Evolutionary conservation across 2,329 filamentous ascomycete species (phyloP).

Genomic region (Xylogone sp.): DNA sequence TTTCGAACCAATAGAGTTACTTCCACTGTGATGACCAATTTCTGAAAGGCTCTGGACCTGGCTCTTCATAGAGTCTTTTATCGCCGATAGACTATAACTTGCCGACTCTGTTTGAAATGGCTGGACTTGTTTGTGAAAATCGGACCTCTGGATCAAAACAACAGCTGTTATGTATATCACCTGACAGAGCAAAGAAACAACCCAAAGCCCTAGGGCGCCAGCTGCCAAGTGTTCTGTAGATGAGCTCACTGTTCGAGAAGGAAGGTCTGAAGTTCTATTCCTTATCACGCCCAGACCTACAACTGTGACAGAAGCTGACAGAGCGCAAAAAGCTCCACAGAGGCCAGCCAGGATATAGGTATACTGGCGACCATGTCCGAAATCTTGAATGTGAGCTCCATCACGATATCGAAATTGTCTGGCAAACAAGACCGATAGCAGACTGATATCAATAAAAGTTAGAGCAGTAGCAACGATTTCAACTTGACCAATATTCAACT

Average conservation of each 20-base stretch:
- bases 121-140: conserved; percentile 23
- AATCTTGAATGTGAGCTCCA: conserved; percentile 20
- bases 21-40: conserved; percentile 10
- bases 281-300: conserved; percentile 20
- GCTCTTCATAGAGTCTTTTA: conserved; percentile 13
- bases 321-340: conserved; percentile 17
- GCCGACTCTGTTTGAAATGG: conserved; percentile 17
- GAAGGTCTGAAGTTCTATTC: conserved; percentile 13
- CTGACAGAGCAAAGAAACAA: conserved; percentile 20
- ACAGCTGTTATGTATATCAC: conserved; percentile 24
- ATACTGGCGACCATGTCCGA: conserved; percentile 18
- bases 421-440: conserved; percentile 19
- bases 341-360: conserved; percentile 25
- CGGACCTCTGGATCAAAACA: conserved; percentile 20
- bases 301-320: conserved; percentile 21
- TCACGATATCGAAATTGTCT: conserved; percentile 24
- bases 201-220: conserved; percentile 25
- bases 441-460: conserved; percentile 13
- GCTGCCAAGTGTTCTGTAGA: conserved; percentile 15
- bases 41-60: conserved; percentile 10
- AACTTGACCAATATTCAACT: conserved; percentile 9
- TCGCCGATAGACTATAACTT: conserved; percentile 15
- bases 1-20: conserved; percentile 17
- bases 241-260: conserved; percentile 13
- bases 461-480: conserved; percentile 24